These are phyloP conservation scores for Aquilaria malaccensis DNA, from an alignment of 345 rosid species.

Conservation along the genomic window DNA sequence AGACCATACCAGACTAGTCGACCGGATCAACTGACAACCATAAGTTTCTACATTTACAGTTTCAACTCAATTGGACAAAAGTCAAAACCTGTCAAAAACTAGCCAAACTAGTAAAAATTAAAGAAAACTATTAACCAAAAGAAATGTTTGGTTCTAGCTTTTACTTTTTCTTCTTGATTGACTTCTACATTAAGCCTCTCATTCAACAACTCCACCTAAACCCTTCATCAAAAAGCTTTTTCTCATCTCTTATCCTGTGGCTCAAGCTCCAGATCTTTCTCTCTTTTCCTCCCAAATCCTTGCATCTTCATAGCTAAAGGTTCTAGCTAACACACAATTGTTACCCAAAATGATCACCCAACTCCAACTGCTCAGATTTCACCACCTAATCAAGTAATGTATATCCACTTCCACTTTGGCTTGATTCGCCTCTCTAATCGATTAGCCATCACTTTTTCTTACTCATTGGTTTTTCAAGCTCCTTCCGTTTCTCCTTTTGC, in stretches of 20 bases:
- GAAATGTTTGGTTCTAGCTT: too few species aligned
- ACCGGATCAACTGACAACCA: too few species aligned
- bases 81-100: too few species aligned
- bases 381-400: conserved; percentile 7
- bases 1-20: too few species aligned
- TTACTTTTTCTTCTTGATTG: conserved; percentile 16
- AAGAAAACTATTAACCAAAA: too few species aligned
- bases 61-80: too few species aligned
- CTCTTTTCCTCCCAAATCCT: conserved; percentile 39
- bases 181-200: conserved; percentile 39
- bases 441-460: conserved; percentile 44
- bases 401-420: not conserved
- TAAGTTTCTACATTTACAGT: too few species aligned
- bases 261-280: conserved; percentile 21
- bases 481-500: conserved; percentile 39
- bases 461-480: conserved; percentile 41
- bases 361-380: conserved; percentile 45
- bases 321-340: conserved; percentile 64
- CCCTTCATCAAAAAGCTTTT: conserved; percentile 34
- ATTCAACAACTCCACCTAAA: conserved; percentile 64
- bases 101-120: too few species aligned
- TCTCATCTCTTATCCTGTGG: conserved; percentile 18
- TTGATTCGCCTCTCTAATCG: conserved; percentile 22
- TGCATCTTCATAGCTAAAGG: conserved; percentile 85
- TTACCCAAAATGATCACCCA: conserved; percentile 17